Evolutionary conservation across 2,329 filamentous ascomycete species (phyloP).

Genomic region (Onygena corvina): DNA sequence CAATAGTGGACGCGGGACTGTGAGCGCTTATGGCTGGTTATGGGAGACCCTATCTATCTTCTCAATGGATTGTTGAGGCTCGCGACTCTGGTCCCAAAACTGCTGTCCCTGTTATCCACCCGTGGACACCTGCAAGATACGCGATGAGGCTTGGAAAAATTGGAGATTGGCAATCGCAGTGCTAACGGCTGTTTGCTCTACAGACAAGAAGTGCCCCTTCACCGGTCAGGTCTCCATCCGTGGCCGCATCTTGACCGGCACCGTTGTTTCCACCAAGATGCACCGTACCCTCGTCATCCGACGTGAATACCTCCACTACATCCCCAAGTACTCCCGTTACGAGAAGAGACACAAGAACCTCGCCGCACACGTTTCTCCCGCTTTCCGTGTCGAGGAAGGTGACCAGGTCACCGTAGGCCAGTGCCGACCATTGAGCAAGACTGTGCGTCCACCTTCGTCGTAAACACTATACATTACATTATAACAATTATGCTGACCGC

Average conservation of each 20-base stretch:
- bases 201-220: conserved; percentile 99
- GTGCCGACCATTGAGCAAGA: conserved; percentile 99
- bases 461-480: background rate
- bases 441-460: conserved; percentile 65
- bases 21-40: background rate
- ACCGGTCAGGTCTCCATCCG: conserved; percentile 98
- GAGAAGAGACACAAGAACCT: conserved; percentile 99
- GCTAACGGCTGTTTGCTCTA: conserved; percentile 16
- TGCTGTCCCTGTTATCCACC: background rate
- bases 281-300: conserved; percentile 99
- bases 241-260: conserved; percentile 98
- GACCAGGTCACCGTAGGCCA: conserved; percentile 99
- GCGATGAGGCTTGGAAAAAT: background rate
- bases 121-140: background rate
- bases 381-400: conserved; percentile 99
- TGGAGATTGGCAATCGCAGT: background rate
- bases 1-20: background rate
- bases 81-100: background rate
- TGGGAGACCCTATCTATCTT: background rate
- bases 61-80: background rate
- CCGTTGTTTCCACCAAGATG: conserved; percentile 99
- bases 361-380: conserved; percentile 94
- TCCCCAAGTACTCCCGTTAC: conserved; percentile 99
- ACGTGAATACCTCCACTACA: conserved; percentile 99
- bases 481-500: background rate